Base-by-base conservation (phyloP, 2,329 filamentous ascomycete species). In the Sporothrix mexicana region DNA sequence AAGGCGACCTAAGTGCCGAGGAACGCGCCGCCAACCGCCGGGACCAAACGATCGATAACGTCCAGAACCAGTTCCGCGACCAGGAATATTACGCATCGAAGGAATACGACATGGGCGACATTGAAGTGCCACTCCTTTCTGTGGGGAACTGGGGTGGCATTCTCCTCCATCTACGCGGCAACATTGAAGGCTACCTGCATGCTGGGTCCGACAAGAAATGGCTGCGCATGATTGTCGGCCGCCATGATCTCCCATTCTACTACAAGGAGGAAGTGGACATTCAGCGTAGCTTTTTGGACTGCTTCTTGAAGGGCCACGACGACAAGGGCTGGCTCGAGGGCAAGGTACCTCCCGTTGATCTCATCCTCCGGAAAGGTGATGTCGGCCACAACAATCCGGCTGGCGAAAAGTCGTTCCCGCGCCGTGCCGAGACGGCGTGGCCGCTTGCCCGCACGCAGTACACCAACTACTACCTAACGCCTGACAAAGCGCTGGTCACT, bases 61-160 rank as follows among this genome's bases (percentile, higher is more conserved):
- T 81, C 13, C 80, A 79, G 0, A 85, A 89, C 77, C 80, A 79
- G 10, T 93, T 88, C 80, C 86, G 88, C 0, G 90, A 93, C 73
- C 85, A 92, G 0, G 78, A 82, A 0, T 92, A 92, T 79, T 92
- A 91, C 73, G 85, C 88, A 0, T 88, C 85, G 59, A 91, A 89
- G 76, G 90, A 92, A 68, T 92, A 90, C 76, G 82, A 87, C 64
- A 83, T 91, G 78, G 85, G 82, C 17, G 89, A 93, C 74, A 92
- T 93, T 55, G 83, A 91, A 73, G 90, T 92, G 0, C 91, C 91
- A 0, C 77, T 93, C 0, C 84, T 93, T 0, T 88, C 85, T 0
- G 91, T 93, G 0, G 91, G 86, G 0, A 93, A 93, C 78, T 92
- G 90, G 90, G 91, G 90, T 12, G 90, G 90, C 0, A 93, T 93